Evolutionary conservation across 148 eudicot species (phyloP), one percentile per base, ranked within the genome.

Genomic region (Silene latifolia): DNA sequence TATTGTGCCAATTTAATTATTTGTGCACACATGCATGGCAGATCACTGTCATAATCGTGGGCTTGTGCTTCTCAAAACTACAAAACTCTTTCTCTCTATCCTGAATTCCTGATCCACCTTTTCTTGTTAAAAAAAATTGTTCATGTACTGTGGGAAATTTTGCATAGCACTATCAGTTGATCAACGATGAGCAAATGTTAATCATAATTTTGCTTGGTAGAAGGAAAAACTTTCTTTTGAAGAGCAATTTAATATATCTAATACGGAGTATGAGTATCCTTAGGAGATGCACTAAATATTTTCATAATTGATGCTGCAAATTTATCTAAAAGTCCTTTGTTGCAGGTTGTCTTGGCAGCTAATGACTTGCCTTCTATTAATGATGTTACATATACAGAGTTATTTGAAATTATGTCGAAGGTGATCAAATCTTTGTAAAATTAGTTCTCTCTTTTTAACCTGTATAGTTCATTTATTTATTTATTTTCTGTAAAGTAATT

Each of bases 311-410:
- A 44, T 25, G 24, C 23, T 61, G 65, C n/a, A 5, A 2, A 23
- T 47, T 63, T 23, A 17, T 61, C 59, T 9, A 39, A 27, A 25
- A 20, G 25, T 19, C 42, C 29, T 76, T 35, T 48, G 56, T 56
- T 83, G 77, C 91, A 95, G 99, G 98, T 96, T 82, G 88, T 96
- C 23, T 83, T 92, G 87, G 97, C 99, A 67, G 98, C 98, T 74
- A 96, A 92, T 83, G 99, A 92, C 51, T 85, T 96, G 78, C 98
- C 99, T 77, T 96, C 99, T 48, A 92, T 96, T 35, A 96, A 96
- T 69, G 99, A 96, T 78, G 82, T 96, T 51, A 92, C 97, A 59
- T 96, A 90, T 76, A 73, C 83, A 73, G 98, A 96, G 80, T 83
- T 96, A 63, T 77, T 92, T 74, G 97, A 88, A 63, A 87, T 96